Percentiles rank a stretch among this genome's conserved stretches.
Conservation (phyloP, 164 flowering plant genomes). For the Macadamia tetraphylla region DNA sequence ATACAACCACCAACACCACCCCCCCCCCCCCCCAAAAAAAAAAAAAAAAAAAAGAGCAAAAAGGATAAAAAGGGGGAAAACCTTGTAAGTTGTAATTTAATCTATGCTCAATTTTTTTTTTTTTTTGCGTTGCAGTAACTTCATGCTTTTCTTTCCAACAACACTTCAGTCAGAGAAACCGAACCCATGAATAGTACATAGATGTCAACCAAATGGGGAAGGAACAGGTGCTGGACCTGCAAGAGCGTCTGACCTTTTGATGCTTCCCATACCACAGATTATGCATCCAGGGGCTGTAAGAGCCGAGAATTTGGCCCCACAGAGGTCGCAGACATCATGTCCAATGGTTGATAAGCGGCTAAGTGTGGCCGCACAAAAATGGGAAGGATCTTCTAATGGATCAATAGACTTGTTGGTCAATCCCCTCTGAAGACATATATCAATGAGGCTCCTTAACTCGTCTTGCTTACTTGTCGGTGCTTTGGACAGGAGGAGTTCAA, state of each 20-base stretch:
- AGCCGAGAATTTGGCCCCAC: constrained; percentile 98
- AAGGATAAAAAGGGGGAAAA: too few species aligned
- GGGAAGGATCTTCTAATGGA: constrained; percentile 95
- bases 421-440: constrained; percentile 89
- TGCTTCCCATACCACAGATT: constrained; percentile 99
- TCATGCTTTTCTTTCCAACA: neutral
- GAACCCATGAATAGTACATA: neutral
- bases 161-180: neutral
- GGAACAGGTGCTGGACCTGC: constrained; percentile 47
- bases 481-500: constrained; percentile 85
- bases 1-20: too few species aligned
- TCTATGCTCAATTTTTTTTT: too few species aligned
- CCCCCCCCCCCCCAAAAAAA: too few species aligned
- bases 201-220: constrained; percentile 85
- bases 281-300: constrained; percentile 89
- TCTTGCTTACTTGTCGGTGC: constrained; percentile 95
- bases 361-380: constrained; percentile 93
- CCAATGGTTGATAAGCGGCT: constrained; percentile 98
- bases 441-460: constrained; percentile 82
- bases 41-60: too few species aligned
- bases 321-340: constrained; percentile 93
- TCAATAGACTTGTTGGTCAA: constrained; percentile 90
- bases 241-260: constrained; percentile 91
- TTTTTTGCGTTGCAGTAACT: too few species aligned
- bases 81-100: too few species aligned